phyloP scores from a whole-genome alignment of 2,329 filamentous ascomycete genomes.

The Endothia cerciana region DNA sequence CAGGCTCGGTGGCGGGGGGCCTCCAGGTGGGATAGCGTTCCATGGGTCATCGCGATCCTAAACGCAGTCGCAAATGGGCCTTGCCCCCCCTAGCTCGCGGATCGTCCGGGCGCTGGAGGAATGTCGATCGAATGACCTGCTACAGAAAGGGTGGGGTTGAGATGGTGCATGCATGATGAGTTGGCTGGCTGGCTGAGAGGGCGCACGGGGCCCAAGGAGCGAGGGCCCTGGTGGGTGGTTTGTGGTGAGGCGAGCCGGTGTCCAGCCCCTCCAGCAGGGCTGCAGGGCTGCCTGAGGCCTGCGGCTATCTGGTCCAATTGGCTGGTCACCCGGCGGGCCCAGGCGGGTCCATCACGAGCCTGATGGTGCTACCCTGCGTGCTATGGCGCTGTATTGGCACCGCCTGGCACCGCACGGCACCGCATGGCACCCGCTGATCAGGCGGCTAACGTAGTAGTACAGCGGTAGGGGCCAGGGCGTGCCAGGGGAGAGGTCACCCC shows the following conservation, averaged over 20 bases:
- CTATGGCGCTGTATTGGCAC: no score
- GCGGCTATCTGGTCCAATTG: conserved; percentile 12
- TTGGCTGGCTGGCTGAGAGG: conserved; percentile 7
- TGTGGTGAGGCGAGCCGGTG: no score
- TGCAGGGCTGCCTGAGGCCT: conserved; percentile 3
- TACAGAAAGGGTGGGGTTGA: not conserved
- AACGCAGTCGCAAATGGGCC: no score
- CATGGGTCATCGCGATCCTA: no score
- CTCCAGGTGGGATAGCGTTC: no score
- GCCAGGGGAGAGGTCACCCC: no score
- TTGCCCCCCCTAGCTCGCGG: no score
- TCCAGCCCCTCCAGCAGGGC: no score
- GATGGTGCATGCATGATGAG: conserved; percentile 23
- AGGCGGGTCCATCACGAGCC: conserved; percentile 2
- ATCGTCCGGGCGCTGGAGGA: not conserved
- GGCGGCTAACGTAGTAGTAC: no score
- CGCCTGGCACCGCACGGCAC: no score
- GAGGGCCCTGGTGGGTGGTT: no score
- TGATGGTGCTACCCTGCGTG: not conserved
- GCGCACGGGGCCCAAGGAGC: not conserved
- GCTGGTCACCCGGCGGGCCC: not conserved
- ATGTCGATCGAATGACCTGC: not conserved
- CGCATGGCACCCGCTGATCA: not conserved
- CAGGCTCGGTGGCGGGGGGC: not conserved
- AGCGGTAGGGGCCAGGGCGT: no score